Evolutionary conservation across 768 basidiomycete genomes (phyloP), one percentile per base, ranked within the genome.

Genomic region (Floccularia luteovirens): DNA sequence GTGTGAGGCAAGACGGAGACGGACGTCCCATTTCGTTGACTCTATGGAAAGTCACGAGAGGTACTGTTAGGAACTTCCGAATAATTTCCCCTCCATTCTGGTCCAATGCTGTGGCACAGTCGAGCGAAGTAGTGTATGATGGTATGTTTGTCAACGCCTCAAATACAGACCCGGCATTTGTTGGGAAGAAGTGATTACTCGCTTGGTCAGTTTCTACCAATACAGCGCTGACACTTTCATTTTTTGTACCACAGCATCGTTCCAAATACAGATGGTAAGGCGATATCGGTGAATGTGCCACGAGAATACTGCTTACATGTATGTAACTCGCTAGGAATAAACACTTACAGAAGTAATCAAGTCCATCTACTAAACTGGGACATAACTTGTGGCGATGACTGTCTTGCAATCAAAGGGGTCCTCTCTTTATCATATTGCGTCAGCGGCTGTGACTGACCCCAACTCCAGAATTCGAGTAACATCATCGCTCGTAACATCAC

Each of bases 341-440:
- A 77, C 51, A 78, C 74, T 0, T 79, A 70, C 46, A 63, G 74
- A 22, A 73, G 72, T 42, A 63, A 73, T 43, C 50, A 58, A 3
- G 53, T 79, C 24, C 55, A 66, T 2, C 48, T 80, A 42, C 44
- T 69, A 25, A 74, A 79, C 49, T 79, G 70, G 70, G 75, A 79
- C 55, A 62, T 79, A 13, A 78, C 75, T n/a, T 73, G 68, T 39
- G 75, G 77, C 13, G 78, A 79, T 48, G 77, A 79, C 47, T 79
- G 77, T 42, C 55, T 79, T n/a, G 76, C 74, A 5, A 74, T 79
- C 59, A 77, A 79, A 59, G 76, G 75, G 5, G 75, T 77, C 48
- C 20, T 72, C 54, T 38, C 24, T 10, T 12, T 21, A 13, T 22
- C n/a, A 11, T 12, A 24, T 12, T 34, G 21, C 7, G 22, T 38